These are phyloP conservation scores for Neurospora sp. DNA, from an alignment of 495 filamentous ascomycete species.

Conservation along the genomic window DNA sequence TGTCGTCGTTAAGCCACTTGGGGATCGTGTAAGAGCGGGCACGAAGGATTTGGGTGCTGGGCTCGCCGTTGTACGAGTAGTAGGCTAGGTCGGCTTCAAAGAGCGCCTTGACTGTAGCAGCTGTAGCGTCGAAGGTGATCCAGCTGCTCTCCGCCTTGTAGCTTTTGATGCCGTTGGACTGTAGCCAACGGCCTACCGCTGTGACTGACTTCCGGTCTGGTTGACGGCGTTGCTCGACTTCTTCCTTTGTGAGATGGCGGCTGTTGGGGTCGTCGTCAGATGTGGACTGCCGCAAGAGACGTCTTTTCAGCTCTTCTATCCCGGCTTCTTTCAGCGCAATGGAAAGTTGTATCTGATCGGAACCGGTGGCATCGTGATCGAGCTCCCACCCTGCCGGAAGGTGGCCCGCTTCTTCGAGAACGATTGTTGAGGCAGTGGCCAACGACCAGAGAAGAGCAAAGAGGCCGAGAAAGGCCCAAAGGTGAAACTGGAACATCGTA, in stretches of 20 bases:
- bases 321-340: constrained; percentile 28
- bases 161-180: constrained; percentile 17
- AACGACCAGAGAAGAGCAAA: not conserved
- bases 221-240: constrained; percentile 19
- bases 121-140: constrained; percentile 26
- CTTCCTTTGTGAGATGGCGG: constrained; percentile 21
- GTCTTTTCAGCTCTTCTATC: constrained; percentile 24
- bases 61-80: constrained; percentile 21
- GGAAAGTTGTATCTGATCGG: constrained; percentile 20
- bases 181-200: constrained; percentile 27
- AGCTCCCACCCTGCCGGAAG: constrained; percentile 17
- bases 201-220: constrained; percentile 10
- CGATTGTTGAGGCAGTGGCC: constrained; percentile 7
- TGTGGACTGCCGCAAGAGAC: constrained; percentile 15
- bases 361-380: constrained; percentile 9
- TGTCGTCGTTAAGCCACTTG: constrained; percentile 24
- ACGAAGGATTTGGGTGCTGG: constrained; percentile 16
- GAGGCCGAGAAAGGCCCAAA: constrained; percentile 8
- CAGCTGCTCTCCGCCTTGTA: constrained; percentile 18
- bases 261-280: constrained; percentile 13
- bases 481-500: constrained; percentile 7
- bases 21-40: constrained; percentile 39
- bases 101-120: constrained; percentile 21
- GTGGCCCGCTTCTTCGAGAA: constrained; percentile 10
- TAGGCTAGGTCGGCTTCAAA: constrained; percentile 27